Evolutionary conservation across 2,329 filamentous ascomycete species (phyloP).

Genomic region (Fusarium liriodendri): DNA sequence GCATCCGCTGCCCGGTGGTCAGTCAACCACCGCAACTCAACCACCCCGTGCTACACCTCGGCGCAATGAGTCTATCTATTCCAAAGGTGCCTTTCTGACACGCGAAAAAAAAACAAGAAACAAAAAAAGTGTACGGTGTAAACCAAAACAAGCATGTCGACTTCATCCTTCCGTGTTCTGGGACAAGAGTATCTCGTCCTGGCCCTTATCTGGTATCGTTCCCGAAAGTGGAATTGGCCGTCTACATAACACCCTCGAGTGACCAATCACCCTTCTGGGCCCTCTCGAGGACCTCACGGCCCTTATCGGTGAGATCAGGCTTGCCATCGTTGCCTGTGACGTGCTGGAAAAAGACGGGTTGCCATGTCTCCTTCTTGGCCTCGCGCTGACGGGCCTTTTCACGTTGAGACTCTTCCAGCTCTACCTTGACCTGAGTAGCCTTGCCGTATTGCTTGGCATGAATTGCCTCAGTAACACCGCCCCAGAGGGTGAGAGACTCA

Average conservation of each 20-base stretch:
- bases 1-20: conserved; percentile 29
- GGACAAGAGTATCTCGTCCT: neutral
- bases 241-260: conserved; percentile 54
- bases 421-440: conserved; percentile 88
- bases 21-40: conserved; percentile 1
- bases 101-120: conserved; percentile 23
- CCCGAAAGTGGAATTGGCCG: neutral
- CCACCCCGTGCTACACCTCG: conserved; percentile 16
- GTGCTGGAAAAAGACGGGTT: conserved; percentile 87
- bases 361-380: conserved; percentile 75
- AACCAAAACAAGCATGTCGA: conserved; percentile 33
- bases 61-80: conserved; percentile 42
- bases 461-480: conserved; percentile 88
- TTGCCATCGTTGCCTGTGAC: conserved; percentile 66
- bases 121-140: conserved; percentile 31
- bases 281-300: conserved; percentile 60
- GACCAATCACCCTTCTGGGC: conserved; percentile 66
- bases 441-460: conserved; percentile 82
- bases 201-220: neutral
- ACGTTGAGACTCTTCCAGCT: conserved; percentile 90
- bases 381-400: conserved; percentile 86
- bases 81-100: conserved; percentile 43
- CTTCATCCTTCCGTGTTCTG: neutral
- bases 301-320: conserved; percentile 67
- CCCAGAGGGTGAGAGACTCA: conserved; percentile 91